These are phyloP conservation scores for Solanum sparsipilum DNA, from an alignment of 257 asterid genomes.

Conservation along the genomic window DNA sequence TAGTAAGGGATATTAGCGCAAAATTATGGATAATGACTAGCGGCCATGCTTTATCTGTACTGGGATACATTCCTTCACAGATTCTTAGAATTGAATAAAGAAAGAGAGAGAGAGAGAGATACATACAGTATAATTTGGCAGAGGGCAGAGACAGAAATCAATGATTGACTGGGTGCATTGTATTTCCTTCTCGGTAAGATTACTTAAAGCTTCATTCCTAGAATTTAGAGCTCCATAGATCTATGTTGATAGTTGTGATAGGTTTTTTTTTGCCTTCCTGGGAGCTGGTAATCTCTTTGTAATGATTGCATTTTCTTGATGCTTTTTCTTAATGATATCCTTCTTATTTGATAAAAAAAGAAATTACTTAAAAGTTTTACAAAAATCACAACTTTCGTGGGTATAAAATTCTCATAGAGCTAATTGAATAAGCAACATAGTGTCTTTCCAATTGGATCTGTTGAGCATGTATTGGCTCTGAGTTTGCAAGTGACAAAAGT, in stretches of 20 bases:
- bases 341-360: too few species aligned
- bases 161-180: not conserved
- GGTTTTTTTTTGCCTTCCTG: not conserved
- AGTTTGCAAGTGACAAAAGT: not conserved
- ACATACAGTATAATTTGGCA: not conserved
- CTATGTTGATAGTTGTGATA: not conserved
- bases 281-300: not conserved
- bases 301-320: too few species aligned
- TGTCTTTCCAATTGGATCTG: not conserved
- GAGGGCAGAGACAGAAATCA: not conserved
- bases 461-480: not conserved
- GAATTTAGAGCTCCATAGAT: not conserved
- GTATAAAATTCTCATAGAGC: not conserved
- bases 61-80: not conserved
- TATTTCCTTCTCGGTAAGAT: not conserved
- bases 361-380: not conserved
- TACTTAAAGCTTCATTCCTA: not conserved
- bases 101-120: not conserved
- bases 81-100: not conserved
- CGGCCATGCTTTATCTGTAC: not conserved
- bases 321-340: too few species aligned
- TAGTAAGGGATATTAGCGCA: not conserved
- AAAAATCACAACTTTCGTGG: not conserved
- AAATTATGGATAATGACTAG: not conserved
- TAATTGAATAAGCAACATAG: not conserved